A percentile compares a stretch with the other conserved stretches of the same genome.
phyloP scores from a whole-genome alignment of 2,329 filamentous ascomycete species.

The Boeremia exigua region DNA sequence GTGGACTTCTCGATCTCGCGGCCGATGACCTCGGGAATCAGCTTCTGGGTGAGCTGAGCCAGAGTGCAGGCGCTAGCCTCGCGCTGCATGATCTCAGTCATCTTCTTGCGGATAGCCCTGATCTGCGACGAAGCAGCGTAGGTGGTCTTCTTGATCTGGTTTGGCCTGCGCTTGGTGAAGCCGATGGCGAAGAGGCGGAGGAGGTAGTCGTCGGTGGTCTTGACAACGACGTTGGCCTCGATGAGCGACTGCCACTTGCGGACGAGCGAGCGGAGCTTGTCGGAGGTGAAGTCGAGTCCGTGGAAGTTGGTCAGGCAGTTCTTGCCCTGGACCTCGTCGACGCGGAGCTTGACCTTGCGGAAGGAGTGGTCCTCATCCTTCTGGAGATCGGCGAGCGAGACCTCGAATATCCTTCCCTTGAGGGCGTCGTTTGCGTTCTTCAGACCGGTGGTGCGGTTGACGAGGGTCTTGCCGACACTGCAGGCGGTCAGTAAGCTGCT shows the following conservation, averaged over 20 bases:
- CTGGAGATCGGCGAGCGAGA: conserved; percentile 97
- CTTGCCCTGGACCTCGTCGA: conserved; percentile 99
- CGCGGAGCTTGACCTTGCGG: conserved; percentile 98
- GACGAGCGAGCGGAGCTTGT: conserved; percentile 98
- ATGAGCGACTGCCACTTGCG: conserved; percentile 99
- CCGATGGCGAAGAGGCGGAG: conserved; percentile 98
- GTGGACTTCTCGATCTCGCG: conserved; percentile 99
- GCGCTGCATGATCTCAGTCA: conserved; percentile 97
- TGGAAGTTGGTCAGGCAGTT: conserved; percentile 99
- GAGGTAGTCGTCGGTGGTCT: conserved; percentile 99
- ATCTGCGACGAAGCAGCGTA: conserved; percentile 98
- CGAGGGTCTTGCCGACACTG: conserved; percentile 99
- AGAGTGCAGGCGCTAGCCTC: conserved; percentile 95
- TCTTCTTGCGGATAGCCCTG: conserved; percentile 98
- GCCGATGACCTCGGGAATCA: conserved; percentile 99
- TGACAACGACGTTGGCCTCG: conserved; percentile 99
- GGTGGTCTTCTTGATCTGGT: conserved; percentile 99
- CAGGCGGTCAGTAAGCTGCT: conserved; percentile 24
- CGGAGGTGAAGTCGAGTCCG: conserved; percentile 99
- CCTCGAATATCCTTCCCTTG: conserved; percentile 98
- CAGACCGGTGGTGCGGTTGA: conserved; percentile 99
- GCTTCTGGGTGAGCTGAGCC: conserved; percentile 95
- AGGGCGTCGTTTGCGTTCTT: conserved; percentile 99
- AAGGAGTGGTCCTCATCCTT: conserved; percentile 99
- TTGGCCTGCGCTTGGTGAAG: conserved; percentile 98